phyloP scores from a whole-genome alignment of 1,284 basidiomycete genomes.

The Ceratobasidium sp. region DNA sequence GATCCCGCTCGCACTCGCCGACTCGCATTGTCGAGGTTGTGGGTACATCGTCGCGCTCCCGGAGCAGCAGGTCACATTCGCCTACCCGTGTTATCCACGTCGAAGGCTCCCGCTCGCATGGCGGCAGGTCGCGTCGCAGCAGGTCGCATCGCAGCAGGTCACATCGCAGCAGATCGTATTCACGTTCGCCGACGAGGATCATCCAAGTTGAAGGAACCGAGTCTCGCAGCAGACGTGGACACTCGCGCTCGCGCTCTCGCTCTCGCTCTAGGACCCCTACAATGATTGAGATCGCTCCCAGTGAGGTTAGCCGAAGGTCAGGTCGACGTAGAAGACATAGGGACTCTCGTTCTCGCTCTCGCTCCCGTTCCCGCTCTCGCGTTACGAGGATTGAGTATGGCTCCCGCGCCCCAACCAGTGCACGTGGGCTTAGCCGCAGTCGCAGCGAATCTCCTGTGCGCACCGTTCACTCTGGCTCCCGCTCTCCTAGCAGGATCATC shows the following conservation, averaged over 20 bases:
- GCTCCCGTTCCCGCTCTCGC: conserved; percentile 1
- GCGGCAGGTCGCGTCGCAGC: background rate
- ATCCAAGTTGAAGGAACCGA: conserved; percentile 1
- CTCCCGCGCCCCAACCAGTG: conserved; percentile 19
- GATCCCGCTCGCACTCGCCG: background rate
- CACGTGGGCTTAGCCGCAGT: conserved; percentile 12
- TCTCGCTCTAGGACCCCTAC: conserved; percentile 14
- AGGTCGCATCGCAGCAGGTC: too few relatives aligned
- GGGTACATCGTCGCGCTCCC: background rate
- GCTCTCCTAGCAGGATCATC: conserved; percentile 33
- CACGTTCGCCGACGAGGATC: conserved; percentile 26
- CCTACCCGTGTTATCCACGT: conserved; percentile 23
- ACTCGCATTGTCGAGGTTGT: background rate
- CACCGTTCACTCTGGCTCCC: conserved; percentile 18
- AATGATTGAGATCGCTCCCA: background rate
- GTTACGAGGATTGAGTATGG: background rate
- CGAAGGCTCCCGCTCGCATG: conserved; percentile 3
- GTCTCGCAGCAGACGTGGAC: background rate
- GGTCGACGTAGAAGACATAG: background rate
- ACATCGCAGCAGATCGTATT: background rate
- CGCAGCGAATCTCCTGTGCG: conserved; percentile 18
- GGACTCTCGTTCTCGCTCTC: conserved; percentile 5
- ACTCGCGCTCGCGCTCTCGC: background rate
- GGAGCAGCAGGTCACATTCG: background rate
- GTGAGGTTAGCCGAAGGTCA: background rate